These are phyloP conservation scores for Microglena sp. DNA, from an alignment of 139 green algal genomes.

Conservation along the genomic window DNA sequence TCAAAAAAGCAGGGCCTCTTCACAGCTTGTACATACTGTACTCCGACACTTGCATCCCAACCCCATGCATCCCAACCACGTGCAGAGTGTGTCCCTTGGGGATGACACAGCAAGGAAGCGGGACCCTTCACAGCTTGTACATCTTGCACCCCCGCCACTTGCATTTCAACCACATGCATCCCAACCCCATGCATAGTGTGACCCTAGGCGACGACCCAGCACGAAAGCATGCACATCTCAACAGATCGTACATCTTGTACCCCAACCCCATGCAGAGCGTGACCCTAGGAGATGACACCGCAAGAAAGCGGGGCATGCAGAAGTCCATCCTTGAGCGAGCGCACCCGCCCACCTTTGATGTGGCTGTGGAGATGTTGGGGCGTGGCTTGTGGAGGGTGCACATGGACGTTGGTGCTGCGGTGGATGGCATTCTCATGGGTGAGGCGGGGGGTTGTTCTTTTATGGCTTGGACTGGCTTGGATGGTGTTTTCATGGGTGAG, in stretches of 20 bases:
- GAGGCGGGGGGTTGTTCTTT: slow-evolving; percentile 85
- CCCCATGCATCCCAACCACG: no score
- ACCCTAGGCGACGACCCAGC: no score
- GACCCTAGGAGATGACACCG: slow-evolving; percentile 80
- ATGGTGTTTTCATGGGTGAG: slow-evolving; percentile 29
- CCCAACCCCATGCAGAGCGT: no score
- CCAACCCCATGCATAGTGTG: no score
- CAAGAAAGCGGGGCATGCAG: slow-evolving; percentile 75
- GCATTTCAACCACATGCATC: no score
- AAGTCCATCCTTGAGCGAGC: slow-evolving; percentile 92
- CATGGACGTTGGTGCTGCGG: slow-evolving; percentile 20
- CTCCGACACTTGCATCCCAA: no score
- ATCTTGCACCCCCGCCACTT: no score
- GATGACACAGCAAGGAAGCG: slow-evolving; percentile 61
- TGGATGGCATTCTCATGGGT: slow-evolving; percentile 33
- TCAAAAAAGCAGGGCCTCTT: no score
- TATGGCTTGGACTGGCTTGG: slow-evolving; percentile 20
- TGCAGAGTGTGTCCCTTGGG: slow-evolving; percentile 55
- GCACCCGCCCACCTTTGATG: slow-evolving; percentile 85
- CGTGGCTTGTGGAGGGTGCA: slow-evolving; percentile 26
- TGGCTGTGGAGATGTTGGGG: slow-evolving; percentile 92
- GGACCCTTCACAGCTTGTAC: no score
- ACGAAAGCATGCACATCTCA: no score
- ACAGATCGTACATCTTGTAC: no score
- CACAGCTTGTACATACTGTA: no score